These are phyloP conservation scores for Chiua virens DNA, from an alignment of 768 basidiomycete species.

Conservation along the genomic window DNA sequence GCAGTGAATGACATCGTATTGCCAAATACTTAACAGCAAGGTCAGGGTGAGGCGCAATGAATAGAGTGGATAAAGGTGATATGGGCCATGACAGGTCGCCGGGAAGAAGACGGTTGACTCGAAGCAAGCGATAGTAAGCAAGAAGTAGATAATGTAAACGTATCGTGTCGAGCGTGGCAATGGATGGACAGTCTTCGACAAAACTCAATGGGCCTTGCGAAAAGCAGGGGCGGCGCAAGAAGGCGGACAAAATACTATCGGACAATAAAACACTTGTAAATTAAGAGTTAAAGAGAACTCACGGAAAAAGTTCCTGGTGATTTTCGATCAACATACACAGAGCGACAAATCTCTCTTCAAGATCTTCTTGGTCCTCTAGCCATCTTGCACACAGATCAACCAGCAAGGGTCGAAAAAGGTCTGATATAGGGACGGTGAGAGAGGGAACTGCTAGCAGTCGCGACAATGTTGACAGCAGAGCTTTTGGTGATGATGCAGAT, in stretches of 20 bases:
- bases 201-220: constrained; percentile 56
- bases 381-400: constrained; percentile 81
- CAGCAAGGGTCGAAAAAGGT: constrained; percentile 72
- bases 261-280: neutral
- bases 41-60: constrained; percentile 58
- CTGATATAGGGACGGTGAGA: constrained; percentile 62
- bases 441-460: constrained; percentile 57
- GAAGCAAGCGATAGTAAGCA: constrained; percentile 78
- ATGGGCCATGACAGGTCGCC: constrained; percentile 58
- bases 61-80: constrained; percentile 41
- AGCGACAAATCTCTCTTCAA: constrained; percentile 55
- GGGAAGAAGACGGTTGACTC: constrained; percentile 71
- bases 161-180: constrained; percentile 35
- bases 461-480: constrained; percentile 58
- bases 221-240: constrained; percentile 45
- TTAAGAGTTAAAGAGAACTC: constrained; percentile 29
- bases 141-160: constrained; percentile 72
- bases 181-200: constrained; percentile 32
- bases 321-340: constrained; percentile 64
- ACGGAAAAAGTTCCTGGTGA: constrained; percentile 75
- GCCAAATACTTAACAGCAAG: constrained; percentile 65
- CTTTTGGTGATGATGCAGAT: constrained; percentile 37
- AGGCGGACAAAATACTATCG: constrained; percentile 53
- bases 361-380: constrained; percentile 54
- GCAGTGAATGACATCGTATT: constrained; percentile 74